Evolutionary conservation across 2,329 filamentous ascomycete species (phyloP).

Genomic region (Stagonosporopsis tanaceti): DNA sequence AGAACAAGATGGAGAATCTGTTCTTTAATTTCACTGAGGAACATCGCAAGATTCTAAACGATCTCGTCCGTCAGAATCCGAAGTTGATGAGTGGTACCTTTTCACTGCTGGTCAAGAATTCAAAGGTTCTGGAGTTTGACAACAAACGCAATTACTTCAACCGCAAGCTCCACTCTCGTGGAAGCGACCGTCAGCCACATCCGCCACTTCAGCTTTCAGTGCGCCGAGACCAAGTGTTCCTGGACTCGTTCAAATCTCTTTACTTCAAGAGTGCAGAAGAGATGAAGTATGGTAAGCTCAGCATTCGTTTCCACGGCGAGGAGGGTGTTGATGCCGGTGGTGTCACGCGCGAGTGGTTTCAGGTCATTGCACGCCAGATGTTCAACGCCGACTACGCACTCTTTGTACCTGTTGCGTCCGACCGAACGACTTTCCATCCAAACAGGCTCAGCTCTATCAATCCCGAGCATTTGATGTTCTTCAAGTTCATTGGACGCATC

Average conservation of each 20-base stretch:
- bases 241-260: constrained; percentile 97
- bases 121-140: constrained; percentile 98
- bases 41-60: constrained; percentile 96
- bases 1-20: constrained; percentile 82
- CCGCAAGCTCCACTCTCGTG: constrained; percentile 83
- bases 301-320: constrained; percentile 95
- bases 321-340: constrained; percentile 98
- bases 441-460: constrained; percentile 95
- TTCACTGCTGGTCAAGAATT: constrained; percentile 94
- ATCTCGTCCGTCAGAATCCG: constrained; percentile 94
- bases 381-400: constrained; percentile 98
- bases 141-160: constrained; percentile 99
- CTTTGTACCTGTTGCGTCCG: constrained; percentile 95
- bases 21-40: constrained; percentile 99
- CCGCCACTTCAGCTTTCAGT: constrained; percentile 86
- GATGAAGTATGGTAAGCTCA: constrained; percentile 99
- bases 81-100: constrained; percentile 99
- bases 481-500: constrained; percentile 98
- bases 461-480: constrained; percentile 94
- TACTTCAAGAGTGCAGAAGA: constrained; percentile 97
- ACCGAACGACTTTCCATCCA: constrained; percentile 97
- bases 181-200: constrained; percentile 71
- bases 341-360: constrained; percentile 99
- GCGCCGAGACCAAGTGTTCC: constrained; percentile 93
- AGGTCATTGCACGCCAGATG: constrained; percentile 96